Conservation (phyloP, 257 asterid species). For the Solanum rostratum region DNA sequence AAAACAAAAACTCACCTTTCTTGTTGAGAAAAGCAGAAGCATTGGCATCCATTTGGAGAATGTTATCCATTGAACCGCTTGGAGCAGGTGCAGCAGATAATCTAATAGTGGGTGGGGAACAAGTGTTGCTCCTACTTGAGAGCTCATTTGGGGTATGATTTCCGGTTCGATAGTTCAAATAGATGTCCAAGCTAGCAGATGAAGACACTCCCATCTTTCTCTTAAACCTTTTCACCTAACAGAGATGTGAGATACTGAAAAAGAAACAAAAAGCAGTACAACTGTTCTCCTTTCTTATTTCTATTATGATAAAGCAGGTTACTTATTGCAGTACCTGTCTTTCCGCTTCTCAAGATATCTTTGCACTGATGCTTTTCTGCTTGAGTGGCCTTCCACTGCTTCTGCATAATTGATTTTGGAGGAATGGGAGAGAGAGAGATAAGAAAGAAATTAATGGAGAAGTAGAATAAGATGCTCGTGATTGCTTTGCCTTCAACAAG, state of each 20-base stretch:
- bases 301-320: conserved; percentile 5
- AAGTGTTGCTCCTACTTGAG: conserved; percentile 28
- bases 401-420: neutral
- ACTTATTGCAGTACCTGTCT: conserved; percentile 65
- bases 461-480: neutral
- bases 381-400: conserved; percentile 58
- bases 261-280: neutral
- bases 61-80: conserved; percentile 45
- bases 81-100: conserved; percentile 36
- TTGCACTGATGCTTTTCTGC: conserved; percentile 81
- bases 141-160: conserved; percentile 30
- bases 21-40: conserved; percentile 30
- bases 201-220: conserved; percentile 55
- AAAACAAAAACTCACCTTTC: neutral
- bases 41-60: conserved; percentile 26
- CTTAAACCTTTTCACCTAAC: conserved; percentile 89
- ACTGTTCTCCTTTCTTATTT: neutral
- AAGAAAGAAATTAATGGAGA: neutral
- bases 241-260: conserved; percentile 48
- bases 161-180: conserved; percentile 40
- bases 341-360: conserved; percentile 92
- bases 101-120: conserved; percentile 36
- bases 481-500: neutral
- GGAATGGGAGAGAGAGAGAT: conserved; percentile 5
- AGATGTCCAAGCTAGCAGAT: conserved; percentile 44